These are phyloP conservation scores for Phytophthora agathidicida DNA, from an alignment of 352 stramenopile genomes.

Conservation along the genomic window DNA sequence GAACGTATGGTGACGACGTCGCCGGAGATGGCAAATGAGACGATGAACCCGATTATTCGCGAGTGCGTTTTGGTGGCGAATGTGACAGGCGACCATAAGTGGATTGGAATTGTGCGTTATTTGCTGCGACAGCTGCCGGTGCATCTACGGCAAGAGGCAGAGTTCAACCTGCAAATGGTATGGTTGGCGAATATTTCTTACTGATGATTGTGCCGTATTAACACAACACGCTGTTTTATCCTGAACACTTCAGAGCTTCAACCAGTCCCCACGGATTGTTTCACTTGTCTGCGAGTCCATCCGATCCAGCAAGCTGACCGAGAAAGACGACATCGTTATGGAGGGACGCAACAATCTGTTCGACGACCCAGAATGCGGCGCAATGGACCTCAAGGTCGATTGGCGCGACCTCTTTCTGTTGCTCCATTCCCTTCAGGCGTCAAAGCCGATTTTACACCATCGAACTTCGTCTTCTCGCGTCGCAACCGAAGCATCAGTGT, in stretches of 20 bases:
- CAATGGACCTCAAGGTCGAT: constrained; percentile 34
- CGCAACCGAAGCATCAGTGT: constrained; percentile 53
- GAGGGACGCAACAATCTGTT: constrained; percentile 10
- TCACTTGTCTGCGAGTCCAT: constrained; percentile 60
- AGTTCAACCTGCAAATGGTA: constrained; percentile 87
- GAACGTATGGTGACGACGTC: constrained; percentile 49
- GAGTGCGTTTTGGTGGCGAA: constrained; percentile 65
- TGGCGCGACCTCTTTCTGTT: constrained; percentile 72
- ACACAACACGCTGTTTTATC: not conserved
- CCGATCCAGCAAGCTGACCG: constrained; percentile 19
- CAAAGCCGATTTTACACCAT: constrained; percentile 81
- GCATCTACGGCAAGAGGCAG: constrained; percentile 67
- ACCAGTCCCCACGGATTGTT: constrained; percentile 60
- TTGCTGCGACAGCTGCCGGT: constrained; percentile 56
- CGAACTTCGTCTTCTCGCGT: constrained; percentile 58
- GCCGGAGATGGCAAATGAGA: constrained; percentile 44
- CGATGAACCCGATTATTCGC: constrained; percentile 67
- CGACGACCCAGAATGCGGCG: constrained; percentile 1
- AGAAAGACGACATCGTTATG: constrained; percentile 1
- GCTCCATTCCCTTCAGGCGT: constrained; percentile 76
- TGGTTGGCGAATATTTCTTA: not conserved
- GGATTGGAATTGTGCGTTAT: constrained; percentile 58
- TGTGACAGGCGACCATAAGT: constrained; percentile 46
- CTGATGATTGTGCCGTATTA: not conserved
- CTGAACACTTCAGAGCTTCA: constrained; percentile 43